phyloP scores from a whole-genome alignment of 306 rosid genomes.

The Geum urbanum region DNA sequence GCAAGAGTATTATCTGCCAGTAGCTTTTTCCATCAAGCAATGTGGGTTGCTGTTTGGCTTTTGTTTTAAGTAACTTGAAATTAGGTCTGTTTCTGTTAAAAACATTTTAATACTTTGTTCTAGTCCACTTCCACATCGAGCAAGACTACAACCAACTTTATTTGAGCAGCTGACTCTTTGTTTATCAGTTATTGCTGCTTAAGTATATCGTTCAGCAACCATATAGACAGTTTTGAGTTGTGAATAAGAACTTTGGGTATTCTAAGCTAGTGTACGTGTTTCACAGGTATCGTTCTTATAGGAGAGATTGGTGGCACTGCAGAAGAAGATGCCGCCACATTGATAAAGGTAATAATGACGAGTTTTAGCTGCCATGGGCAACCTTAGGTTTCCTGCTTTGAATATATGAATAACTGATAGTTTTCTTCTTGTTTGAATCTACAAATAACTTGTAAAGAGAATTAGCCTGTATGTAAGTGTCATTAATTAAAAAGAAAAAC shows the following conservation, averaged over 20 bases:
- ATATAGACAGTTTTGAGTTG: too few species aligned
- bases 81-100: too few species aligned
- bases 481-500: background rate
- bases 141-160: too few species aligned
- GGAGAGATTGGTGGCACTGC: conserved; percentile 99
- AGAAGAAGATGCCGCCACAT: conserved; percentile 98
- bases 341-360: conserved; percentile 63
- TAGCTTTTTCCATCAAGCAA: too few species aligned
- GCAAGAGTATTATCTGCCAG: too few species aligned
- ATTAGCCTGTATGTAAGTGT: too few species aligned
- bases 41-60: too few species aligned
- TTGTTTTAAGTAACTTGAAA: too few species aligned
- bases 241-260: too few species aligned
- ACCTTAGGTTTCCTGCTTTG: background rate
- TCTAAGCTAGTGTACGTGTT: conserved; percentile 16
- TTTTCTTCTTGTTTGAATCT: background rate
- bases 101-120: too few species aligned
- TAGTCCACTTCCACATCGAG: too few species aligned
- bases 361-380: background rate
- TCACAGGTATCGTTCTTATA: conserved; percentile 86
- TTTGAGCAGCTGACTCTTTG: background rate
- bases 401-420: background rate
- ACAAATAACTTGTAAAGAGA: background rate
- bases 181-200: background rate
- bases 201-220: background rate